Evolutionary conservation across 2,329 filamentous ascomycete genomes (phyloP), one percentile per base, ranked within the genome.

Genomic region (Colletotrichum cordylinicola): DNA sequence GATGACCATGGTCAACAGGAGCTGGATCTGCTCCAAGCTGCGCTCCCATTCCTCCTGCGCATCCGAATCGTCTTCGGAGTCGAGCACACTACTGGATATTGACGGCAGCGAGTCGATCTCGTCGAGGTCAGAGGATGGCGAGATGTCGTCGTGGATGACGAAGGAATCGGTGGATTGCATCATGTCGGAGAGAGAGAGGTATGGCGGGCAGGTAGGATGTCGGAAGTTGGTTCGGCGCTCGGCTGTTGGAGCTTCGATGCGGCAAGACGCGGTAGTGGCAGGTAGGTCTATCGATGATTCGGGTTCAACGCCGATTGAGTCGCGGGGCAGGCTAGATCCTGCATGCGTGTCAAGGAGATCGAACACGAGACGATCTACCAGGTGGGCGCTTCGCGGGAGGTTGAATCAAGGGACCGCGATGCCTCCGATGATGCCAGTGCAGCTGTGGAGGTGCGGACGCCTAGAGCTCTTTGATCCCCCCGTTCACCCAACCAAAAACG

Each of bases 41-140:
- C 96, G 95, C 81, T 96, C 94, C 97, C 97, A 99, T 86, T 99
- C 96, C 77, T 91, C 91, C 85, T 99, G 96, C 12, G 97, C 97
- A 83, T 98, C 96, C 52, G 94, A 95, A 76, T 94, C 88, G 76
- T 89, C 88, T 66, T 94, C 91, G 67, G 89, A 90, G 55, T 81
- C 81, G 70, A 85, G 79, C 58, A 86, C 85, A 64, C 86, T 85
- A 76, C 87, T 85, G 21, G 90, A 90, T 64, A 89, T 87, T 70
- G 93, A 94, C 27, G 92, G 91, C 27, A 94, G 88, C 70, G 92
- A 93, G 82, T 92, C 91, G 79, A 93, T 81, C 8, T 93, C 91
- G 78, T 91, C 90, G 71, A 89, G 86, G 73, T 92, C 89, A 76
- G 88, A 85, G 66, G 88, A 87, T 43, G 85, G 80, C 21, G 86